Conservation (phyloP, 139 green algal genomes). For the Nannochloris sp. region DNA sequence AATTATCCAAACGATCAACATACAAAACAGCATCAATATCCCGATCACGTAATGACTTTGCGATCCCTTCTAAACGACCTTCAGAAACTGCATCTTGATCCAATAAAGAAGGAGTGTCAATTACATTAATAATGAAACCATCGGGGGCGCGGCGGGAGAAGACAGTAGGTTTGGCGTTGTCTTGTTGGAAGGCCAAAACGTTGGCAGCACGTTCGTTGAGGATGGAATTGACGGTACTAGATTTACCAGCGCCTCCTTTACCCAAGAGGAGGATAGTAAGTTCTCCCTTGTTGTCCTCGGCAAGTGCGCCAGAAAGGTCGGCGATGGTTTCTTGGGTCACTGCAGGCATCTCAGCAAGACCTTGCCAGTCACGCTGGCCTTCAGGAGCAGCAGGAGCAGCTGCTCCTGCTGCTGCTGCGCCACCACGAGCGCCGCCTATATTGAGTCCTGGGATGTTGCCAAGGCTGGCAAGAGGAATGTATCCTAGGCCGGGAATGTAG, state of each 20-base stretch:
- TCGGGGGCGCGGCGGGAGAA: slow-evolving; percentile 15
- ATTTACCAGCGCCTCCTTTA: slow-evolving; percentile 67
- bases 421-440: neutral
- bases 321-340: slow-evolving; percentile 39
- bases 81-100: slow-evolving; percentile 45
- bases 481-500: slow-evolving; percentile 29
- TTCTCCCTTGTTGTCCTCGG: slow-evolving; percentile 26
- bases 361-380: slow-evolving; percentile 18
- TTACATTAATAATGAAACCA: slow-evolving; percentile 57
- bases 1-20: slow-evolving; percentile 64
- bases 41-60: slow-evolving; percentile 5
- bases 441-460: neutral
- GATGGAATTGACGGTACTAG: slow-evolving; percentile 57
- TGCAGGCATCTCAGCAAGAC: slow-evolving; percentile 27
- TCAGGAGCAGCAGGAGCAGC: slow-evolving; percentile 1
- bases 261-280: slow-evolving; percentile 63
- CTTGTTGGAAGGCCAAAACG: slow-evolving; percentile 42
- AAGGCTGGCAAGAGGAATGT: slow-evolving; percentile 28
- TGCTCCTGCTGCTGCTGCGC: neutral
- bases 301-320: slow-evolving; percentile 22
- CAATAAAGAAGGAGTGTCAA: slow-evolving; percentile 70
- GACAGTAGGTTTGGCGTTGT: slow-evolving; percentile 27
- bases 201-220: slow-evolving; percentile 45
- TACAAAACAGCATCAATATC: slow-evolving; percentile 62
- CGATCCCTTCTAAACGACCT: slow-evolving; percentile 27